These are phyloP conservation scores for Scedosporium minutisporum DNA, from an alignment of 2,329 filamentous ascomycete species.

Conservation along the genomic window DNA sequence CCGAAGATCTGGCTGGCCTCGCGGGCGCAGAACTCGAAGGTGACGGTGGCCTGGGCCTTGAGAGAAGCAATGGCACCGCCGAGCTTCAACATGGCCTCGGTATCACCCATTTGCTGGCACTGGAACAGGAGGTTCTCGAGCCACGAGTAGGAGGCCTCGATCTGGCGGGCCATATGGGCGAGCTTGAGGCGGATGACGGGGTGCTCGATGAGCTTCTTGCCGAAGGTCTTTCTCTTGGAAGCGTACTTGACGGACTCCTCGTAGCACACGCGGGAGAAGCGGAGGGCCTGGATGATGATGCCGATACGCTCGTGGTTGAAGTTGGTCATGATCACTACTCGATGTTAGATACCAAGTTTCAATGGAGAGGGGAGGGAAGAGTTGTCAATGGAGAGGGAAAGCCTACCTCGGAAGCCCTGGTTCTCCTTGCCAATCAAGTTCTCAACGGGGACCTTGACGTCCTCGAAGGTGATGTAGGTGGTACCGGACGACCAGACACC, in stretches of 20 bases:
- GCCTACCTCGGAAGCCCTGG: conserved; percentile 69
- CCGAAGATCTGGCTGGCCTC: conserved; percentile 98
- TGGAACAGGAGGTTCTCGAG: conserved; percentile 92
- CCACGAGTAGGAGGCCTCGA: conserved; percentile 96
- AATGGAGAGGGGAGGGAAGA: no score
- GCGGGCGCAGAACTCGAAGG: conserved; percentile 94
- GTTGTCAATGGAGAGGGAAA: background rate
- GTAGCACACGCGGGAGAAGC: conserved; percentile 93
- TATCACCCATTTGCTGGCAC: conserved; percentile 85
- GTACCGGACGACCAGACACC: conserved; percentile 93
- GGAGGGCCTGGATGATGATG: conserved; percentile 94
- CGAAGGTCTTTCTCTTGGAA: conserved; percentile 93
- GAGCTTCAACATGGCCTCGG: conserved; percentile 90
- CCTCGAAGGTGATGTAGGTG: conserved; percentile 96
- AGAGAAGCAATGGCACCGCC: conserved; percentile 88
- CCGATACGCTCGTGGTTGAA: conserved; percentile 99
- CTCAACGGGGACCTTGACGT: conserved; percentile 98
- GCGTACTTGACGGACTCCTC: conserved; percentile 95
- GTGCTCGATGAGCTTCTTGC: conserved; percentile 93
- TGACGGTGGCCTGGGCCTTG: conserved; percentile 88
- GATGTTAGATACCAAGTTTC: conserved; percentile 10
- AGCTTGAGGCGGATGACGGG: conserved; percentile 96
- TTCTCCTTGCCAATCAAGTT: conserved; percentile 97
- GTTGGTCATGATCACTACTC: conserved; percentile 87
- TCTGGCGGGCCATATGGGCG: conserved; percentile 95